Evolutionary conservation across 2,329 filamentous ascomycete species (phyloP), one percentile per base, ranked within the genome.

Genomic region (Colletotrichum cuscutae): DNA sequence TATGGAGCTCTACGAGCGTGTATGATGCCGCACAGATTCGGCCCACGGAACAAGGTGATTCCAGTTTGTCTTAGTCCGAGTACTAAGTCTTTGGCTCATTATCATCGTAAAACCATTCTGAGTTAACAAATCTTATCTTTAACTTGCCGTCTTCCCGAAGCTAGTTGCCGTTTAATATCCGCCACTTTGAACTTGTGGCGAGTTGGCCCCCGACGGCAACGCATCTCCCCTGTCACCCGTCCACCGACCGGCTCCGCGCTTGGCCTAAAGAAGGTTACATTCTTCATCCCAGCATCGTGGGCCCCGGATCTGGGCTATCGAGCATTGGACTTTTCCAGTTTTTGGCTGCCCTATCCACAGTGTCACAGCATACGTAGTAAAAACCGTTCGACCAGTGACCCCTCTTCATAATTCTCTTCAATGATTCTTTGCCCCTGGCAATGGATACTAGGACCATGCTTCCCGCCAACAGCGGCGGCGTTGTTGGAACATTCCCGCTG

Each of bases 241-340:
- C 53, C 52, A 53, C 52, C 19, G 1, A 5, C 32, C 19, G 35
- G 35, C 35, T 42, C 35, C 60, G 9, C 28, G 59, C 60, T 49
- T 42, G n/a, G 24, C 30, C 59, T 59, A 9, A 53, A 32, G 46
- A 35, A 11, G 15, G 42, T 28, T 54, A 28, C 46, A 26, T 28
- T 32, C 13, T 5, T 9, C 35, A 35, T 46, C 61, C 53, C 53
- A 37, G 68, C 56, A 30, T 19, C 54, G 32, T 60, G 54, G 68
- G 56, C 32, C 62, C 24, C n/a, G n/a, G 15, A 60, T 60, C 65
- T 59, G 24, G 59, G 46, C 42, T 56, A 49, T 61, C 59, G 59
- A 58, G 52, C 54, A 32, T 54, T 35, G n/a, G 6, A 42, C 5
- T 32, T 32, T 32, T 32, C 9, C 30, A 3, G 30, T 32, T 32